Evolutionary conservation across 2,329 filamentous ascomycete genomes (phyloP), one percentile per base, ranked within the genome.

Genomic region (Sclerotiophoma versabilis): DNA sequence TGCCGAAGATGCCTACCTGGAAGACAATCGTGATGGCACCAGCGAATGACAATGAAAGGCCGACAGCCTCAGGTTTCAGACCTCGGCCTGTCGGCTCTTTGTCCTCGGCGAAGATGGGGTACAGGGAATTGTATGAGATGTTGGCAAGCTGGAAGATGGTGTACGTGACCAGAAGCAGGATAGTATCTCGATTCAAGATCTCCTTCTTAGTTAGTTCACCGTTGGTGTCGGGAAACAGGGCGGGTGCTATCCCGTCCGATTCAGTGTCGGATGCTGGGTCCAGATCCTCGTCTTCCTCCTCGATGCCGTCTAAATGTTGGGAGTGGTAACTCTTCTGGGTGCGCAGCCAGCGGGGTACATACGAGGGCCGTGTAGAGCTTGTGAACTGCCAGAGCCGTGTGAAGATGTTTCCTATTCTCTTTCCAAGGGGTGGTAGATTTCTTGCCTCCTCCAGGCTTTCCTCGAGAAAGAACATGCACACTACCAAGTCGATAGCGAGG

Each of bases 101-200:
- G 0, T 89, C 87, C 49, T 93, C 87, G 0, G 89, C 91, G 66
- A 98, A 99, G 48, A 98, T 93, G 0, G 95, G 95, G 67, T 96
- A 99, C 0, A 99, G 80, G 15, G 91, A 93, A 76, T 96, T 97
- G 82, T 93, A 99, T 3, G 92, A 92, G 62, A 97, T 92, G 74
- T 98, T 98, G 57, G 90, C 88, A 5, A 99, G 82, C 68, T 97
- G 93, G 71, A 98, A 99, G 43, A 98, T 88, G 36, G 97, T 84
- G 69, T 96, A 98, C 0, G 93, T 96, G 46, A 85, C 73, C 5
- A 99, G 83, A 0, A 99, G 83, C 2, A 96, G 79, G 11, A 97
- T 73, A 0, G 92, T 96, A 54, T 95, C 92, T 52, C 87, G 83
- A 67, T 91, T 96, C 44, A 93, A 81, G 1, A 96, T 76, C 44